Conservation (phyloP, 768 basidiomycete species). For the Tremella yokohamensis region DNA sequence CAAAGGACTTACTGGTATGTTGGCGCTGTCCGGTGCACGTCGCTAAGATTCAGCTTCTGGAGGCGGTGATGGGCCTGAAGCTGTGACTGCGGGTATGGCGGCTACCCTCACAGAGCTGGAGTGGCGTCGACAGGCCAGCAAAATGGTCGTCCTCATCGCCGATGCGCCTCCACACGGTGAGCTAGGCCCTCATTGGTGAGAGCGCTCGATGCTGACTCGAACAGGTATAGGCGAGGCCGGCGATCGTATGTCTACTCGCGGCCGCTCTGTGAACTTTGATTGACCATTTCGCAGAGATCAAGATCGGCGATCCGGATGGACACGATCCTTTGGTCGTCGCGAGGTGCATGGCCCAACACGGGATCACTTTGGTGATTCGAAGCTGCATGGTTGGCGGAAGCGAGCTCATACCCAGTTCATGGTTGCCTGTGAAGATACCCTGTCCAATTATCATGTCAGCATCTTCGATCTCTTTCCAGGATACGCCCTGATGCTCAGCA, state of each 20-base stretch:
- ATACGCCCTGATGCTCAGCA: constrained; percentile 18
- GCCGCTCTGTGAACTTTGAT: not conserved
- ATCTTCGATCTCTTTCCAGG: not conserved
- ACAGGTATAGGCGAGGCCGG: constrained; percentile 81
- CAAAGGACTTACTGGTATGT: constrained; percentile 57
- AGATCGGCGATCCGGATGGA: constrained; percentile 90
- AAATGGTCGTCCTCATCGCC: constrained; percentile 94
- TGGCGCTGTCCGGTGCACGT: constrained; percentile 13
- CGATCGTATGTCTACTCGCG: constrained; percentile 64
- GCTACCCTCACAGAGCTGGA: constrained; percentile 78
- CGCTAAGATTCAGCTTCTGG: constrained; percentile 30
- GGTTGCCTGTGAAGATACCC: constrained; percentile 88
- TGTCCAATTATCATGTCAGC: constrained; percentile 45
- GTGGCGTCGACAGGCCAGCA: constrained; percentile 82
- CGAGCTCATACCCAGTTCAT: constrained; percentile 65
- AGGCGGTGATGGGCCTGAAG: constrained; percentile 81
- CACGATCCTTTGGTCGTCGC: constrained; percentile 83
- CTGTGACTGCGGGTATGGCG: constrained; percentile 86
- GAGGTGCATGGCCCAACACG: constrained; percentile 80
- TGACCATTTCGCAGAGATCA: constrained; percentile 62
- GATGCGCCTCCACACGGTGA: constrained; percentile 93
- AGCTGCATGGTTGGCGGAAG: not conserved
- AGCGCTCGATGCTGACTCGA: not conserved
- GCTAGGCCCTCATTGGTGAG: not conserved
- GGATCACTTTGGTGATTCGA: constrained; percentile 76